phyloP scores from a whole-genome alignment of 108 stramenopile genomes.

The Skeletonema menzelii region DNA sequence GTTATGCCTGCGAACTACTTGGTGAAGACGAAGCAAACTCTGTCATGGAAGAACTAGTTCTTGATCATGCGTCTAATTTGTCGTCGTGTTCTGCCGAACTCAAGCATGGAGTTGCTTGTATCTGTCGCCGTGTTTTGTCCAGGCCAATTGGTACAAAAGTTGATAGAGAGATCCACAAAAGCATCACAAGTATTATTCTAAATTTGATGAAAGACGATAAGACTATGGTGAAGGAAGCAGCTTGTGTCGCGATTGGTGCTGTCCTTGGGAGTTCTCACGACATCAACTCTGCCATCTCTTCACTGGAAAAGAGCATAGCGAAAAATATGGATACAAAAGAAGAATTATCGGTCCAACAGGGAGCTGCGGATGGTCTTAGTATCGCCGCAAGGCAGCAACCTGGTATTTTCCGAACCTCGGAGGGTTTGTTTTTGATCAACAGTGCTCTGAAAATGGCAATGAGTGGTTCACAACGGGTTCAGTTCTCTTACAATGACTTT shows the following conservation, averaged over 20 bases:
- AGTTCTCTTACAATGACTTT: conserved; percentile 87
- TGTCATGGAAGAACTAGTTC: conserved; percentile 50
- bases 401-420: conserved; percentile 56
- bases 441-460: conserved; percentile 75
- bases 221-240: conserved; percentile 62
- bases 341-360: conserved; percentile 67
- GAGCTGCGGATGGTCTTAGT: conserved; percentile 70
- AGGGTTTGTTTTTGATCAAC: conserved; percentile 55
- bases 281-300: conserved; percentile 39
- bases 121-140: conserved; percentile 63
- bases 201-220: conserved; percentile 73
- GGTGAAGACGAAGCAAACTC: conserved; percentile 54
- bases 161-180: conserved; percentile 36
- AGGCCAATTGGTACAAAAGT: conserved; percentile 54
- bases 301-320: conserved; percentile 57
- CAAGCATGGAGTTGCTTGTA: conserved; percentile 77
- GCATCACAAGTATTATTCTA: conserved; percentile 23
- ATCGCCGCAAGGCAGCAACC: conserved; percentile 63
- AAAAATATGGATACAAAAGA: conserved; percentile 66
- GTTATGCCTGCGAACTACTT: conserved; percentile 68
- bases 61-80: conserved; percentile 38
- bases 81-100: conserved; percentile 43
- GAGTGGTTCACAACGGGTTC: conserved; percentile 77
- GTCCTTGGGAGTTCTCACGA: conserved; percentile 65
- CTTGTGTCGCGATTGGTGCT: conserved; percentile 75